Conservation (phyloP, 805 yeast genomes). For the Lipomyces japonicus region DNA sequence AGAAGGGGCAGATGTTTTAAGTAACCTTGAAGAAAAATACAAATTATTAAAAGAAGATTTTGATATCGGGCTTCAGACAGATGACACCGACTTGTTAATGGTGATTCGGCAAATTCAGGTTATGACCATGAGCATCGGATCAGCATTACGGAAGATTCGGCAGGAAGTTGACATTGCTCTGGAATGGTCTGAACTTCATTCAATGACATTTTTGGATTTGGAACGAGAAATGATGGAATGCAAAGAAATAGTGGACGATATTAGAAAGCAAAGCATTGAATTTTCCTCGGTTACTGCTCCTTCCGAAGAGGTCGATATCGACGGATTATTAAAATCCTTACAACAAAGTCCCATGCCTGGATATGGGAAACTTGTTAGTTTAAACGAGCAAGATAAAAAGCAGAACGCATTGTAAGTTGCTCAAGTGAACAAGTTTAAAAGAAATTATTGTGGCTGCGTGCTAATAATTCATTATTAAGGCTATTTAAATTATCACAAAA, state of each 20-base stretch:
- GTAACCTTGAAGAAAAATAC: conserved; percentile 2
- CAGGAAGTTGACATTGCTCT: conserved; percentile 21
- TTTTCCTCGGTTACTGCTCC: background rate
- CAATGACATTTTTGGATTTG: conserved; percentile 12
- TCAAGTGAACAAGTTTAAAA: no score
- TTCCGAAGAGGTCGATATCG: conserved; percentile 1
- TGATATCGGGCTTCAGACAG: background rate
- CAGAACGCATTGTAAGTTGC: conserved; percentile 11
- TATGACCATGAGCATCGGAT: background rate
- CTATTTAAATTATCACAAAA: conserved; percentile 8
- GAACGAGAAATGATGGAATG: conserved; percentile 11
- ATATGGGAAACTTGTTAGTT: conserved; percentile 15
- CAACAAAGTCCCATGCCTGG: conserved; percentile 23
- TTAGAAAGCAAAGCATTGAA: background rate
- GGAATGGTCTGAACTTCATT: conserved; percentile 21
- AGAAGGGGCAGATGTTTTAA: conserved; percentile 1
- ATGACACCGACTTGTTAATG: background rate
- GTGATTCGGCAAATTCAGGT: background rate
- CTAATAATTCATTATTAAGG: conserved; percentile 1
- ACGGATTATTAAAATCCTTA: conserved; percentile 9
- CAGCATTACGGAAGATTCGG: conserved; percentile 6
- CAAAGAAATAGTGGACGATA: conserved; percentile 2
- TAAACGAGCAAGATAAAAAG: conserved; percentile 13
- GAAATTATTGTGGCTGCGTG: background rate
- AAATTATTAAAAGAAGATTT: conserved; percentile 1